phyloP scores from a whole-genome alignment of 1,284 basidiomycete genomes.

The Trametes hirsuta region DNA sequence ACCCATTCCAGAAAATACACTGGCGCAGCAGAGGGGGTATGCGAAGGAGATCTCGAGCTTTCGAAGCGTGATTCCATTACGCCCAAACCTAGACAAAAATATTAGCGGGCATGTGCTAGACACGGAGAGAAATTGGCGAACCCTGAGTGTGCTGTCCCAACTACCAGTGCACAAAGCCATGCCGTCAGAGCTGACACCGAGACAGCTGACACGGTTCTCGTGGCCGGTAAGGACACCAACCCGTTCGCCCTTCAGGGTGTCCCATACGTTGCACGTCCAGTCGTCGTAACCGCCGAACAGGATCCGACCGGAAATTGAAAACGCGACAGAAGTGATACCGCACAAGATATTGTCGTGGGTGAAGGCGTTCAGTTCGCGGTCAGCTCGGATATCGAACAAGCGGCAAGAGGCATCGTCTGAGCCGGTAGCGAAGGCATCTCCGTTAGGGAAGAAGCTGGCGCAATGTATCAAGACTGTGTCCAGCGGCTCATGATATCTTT shows the following conservation, averaged over 20 bases:
- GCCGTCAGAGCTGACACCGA: constrained; percentile 94
- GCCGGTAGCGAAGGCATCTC: constrained; percentile 97
- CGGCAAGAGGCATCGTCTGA: constrained; percentile 99
- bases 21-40: constrained; percentile 28
- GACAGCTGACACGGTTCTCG: constrained; percentile 96
- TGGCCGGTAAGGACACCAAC: constrained; percentile 97
- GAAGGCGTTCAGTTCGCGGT: constrained; percentile 95
- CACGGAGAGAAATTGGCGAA: constrained; percentile 44
- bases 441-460: constrained; percentile 96
- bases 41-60: constrained; percentile 18
- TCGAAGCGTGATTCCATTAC: constrained; percentile 30
- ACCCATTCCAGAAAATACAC: constrained; percentile 24
- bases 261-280: constrained; percentile 99
- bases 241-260: constrained; percentile 96
- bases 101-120: not conserved
- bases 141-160: constrained; percentile 97
- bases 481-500: too few species aligned
- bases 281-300: constrained; percentile 99
- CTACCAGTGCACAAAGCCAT: constrained; percentile 98
- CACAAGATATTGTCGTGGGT: constrained; percentile 98
- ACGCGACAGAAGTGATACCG: constrained; percentile 97
- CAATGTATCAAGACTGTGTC: not conserved
- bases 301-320: constrained; percentile 96
- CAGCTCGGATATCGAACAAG: constrained; percentile 96
- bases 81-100: constrained; percentile 45